Conservation (phyloP, 1,284 basidiomycete species). For the Pholiota adiposa region DNA sequence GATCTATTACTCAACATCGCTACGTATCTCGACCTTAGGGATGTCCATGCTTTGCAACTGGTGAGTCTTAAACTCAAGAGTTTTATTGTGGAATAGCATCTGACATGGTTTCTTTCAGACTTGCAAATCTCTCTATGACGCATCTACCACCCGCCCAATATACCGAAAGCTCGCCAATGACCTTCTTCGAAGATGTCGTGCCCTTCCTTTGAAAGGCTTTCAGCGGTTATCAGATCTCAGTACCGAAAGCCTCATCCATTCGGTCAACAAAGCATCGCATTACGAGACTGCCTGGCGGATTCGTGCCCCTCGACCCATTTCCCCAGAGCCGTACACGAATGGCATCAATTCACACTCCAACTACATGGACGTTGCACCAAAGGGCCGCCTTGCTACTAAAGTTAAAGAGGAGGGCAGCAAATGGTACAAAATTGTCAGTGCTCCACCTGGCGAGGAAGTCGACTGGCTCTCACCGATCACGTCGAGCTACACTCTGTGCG, state of each 20-base stretch:
- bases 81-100: not conserved
- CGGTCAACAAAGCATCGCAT: conserved; percentile 62
- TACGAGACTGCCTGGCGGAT: conserved; percentile 67
- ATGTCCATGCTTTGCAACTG: conserved; percentile 60
- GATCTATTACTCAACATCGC: conserved; percentile 72
- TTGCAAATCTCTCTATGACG: conserved; percentile 60
- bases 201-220: conserved; percentile 70
- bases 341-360: conserved; percentile 35
- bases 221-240: conserved; percentile 65
- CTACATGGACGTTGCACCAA: conserved; percentile 36
- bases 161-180: conserved; percentile 65
- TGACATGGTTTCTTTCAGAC: conserved; percentile 43
- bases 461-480: conserved; percentile 80
- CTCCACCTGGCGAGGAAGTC: conserved; percentile 66
- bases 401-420: conserved; percentile 17
- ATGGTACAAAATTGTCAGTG: conserved; percentile 68
- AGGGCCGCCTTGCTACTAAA: conserved; percentile 11
- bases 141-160: conserved; percentile 64
- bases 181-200: conserved; percentile 64
- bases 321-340: conserved; percentile 22
- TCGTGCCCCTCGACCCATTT: conserved; percentile 58
- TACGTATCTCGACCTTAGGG: conserved; percentile 57
- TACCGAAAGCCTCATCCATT: conserved; percentile 58
- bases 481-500: conserved; percentile 70
- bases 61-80: conserved; percentile 43